These are phyloP conservation scores for Lophiotrema nucula DNA, from an alignment of 495 filamentous ascomycete species.

Conservation along the genomic window DNA sequence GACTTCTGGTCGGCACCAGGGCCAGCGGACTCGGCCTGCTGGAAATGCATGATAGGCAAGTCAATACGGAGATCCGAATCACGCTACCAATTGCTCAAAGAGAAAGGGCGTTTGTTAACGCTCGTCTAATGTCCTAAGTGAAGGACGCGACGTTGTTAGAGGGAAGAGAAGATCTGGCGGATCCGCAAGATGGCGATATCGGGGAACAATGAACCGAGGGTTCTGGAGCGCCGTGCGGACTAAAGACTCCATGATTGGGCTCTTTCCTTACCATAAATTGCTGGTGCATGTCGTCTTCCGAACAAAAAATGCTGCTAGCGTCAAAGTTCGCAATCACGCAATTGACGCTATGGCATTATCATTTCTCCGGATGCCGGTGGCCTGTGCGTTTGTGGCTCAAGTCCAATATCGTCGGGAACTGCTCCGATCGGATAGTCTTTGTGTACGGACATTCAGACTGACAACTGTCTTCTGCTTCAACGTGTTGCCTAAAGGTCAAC, in stretches of 20 bases:
- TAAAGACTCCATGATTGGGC: not conserved
- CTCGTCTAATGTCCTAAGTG: too few relatives aligned
- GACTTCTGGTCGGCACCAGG: conserved; percentile 20
- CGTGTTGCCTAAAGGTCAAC: too few relatives aligned
- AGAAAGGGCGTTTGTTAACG: not conserved
- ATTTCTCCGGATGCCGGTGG: not conserved
- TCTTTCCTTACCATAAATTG: not conserved
- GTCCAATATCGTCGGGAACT: not conserved
- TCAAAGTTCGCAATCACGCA: not conserved
- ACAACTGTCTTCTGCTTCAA: too few relatives aligned
- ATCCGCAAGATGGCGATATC: not conserved
- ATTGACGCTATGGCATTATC: not conserved
- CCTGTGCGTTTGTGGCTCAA: not conserved
- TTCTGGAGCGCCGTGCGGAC: not conserved
- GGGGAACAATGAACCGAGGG: not conserved
- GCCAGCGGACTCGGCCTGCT: conserved; percentile 30
- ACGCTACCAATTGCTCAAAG: not conserved
- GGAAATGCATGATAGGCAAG: conserved; percentile 29
- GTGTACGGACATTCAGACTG: too few relatives aligned
- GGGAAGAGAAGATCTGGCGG: not conserved
- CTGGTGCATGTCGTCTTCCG: not conserved
- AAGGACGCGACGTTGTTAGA: not conserved
- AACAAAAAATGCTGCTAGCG: conserved; percentile 1
- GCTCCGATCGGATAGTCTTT: too few relatives aligned
- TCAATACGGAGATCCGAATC: not conserved